Evolutionary conservation across 225 moss, liverwort and hornwort genomes (phyloP).

Genomic region (Marchantia polymorpha): DNA sequence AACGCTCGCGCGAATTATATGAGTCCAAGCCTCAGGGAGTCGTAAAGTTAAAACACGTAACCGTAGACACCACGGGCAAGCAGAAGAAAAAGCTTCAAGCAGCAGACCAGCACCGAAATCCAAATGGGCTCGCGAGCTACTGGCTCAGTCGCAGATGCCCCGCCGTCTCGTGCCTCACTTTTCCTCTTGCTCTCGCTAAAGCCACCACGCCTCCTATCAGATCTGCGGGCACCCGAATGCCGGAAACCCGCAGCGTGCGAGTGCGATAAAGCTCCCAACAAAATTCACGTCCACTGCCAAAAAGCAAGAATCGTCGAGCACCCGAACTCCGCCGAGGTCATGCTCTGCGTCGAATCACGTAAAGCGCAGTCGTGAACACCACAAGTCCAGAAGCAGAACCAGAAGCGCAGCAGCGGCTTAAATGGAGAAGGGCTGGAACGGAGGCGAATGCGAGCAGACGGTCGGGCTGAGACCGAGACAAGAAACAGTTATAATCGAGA

Average conservation of each 20-base stretch:
- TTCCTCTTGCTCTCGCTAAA: not conserved
- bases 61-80: constrained; percentile 3
- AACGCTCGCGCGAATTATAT: not conserved
- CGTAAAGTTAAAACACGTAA: not conserved
- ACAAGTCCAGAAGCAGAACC: not conserved
- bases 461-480: not conserved
- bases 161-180: not conserved
- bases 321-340: too few relatives aligned
- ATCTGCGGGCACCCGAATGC: not conserved
- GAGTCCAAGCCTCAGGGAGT: not conserved
- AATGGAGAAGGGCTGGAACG: not conserved
- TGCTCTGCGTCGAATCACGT: too few relatives aligned
- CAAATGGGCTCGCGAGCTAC: not conserved
- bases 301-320: constrained; percentile 9
- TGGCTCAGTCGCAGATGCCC: constrained; percentile 13
- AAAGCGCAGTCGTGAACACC: not conserved
- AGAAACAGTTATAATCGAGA: constrained; percentile 6
- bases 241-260: not conserved
- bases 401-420: not conserved
- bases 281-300: not conserved
- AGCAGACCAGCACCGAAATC: constrained; percentile 7
- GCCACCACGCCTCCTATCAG: not conserved
- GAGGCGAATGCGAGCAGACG: not conserved
- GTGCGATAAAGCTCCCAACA: not conserved
- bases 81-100: not conserved